Base-by-base conservation (phyloP, 306 rosid species). In the Alnus rubra region DNA sequence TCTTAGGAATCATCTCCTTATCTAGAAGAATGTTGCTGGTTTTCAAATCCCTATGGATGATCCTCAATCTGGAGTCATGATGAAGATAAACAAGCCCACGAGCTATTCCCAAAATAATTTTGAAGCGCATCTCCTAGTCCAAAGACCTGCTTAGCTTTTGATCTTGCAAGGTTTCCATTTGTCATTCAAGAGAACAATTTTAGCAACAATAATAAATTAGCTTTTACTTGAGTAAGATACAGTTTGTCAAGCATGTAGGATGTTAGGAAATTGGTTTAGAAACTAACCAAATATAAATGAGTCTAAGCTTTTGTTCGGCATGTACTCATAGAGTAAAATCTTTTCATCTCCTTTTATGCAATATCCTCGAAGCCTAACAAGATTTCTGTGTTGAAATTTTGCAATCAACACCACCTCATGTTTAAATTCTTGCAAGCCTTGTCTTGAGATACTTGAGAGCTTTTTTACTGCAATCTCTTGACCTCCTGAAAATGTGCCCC, bases 1-100 rank as follows among this genome's bases (percentile, higher is more conserved):
- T 76, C 14, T 80, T 80, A 10, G 84, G 79, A 3, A 67, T 80
- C 85, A 80, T 72, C 53, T 37, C 30, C 31, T 14, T 69, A 19
- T 80, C 84, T 60, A 84, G 30, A 0, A 80, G 23, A 51, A 68
- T 1, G 19, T 79, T 76, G 30, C 79, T 84, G 50, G 84, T 76
- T 77, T 80, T 80, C 42, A 76, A 4, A 15, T 84, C 77, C 18
- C 79, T 76, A 9, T 80, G 82, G 30, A 84, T 80, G 1, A 80
- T 44, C 64, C 16, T 73, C 74, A 80, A 42, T 13, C 84, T 80
- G 0, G 76, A 80, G 59, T 84, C 77, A 37, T 80, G 74, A 33
- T 84, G 87, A 4, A 80, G 71, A 84, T 80, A 84, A 50, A 76
- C 52, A 14, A 77, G 9, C 8, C 80, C 82, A 18, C 75, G 60